Percentiles rank a stretch among this genome's conserved stretches.
These are phyloP conservation scores for Debaryomyces subglobosus DNA, from an alignment of 1,139 yeast species.

Conservation along the genomic window DNA sequence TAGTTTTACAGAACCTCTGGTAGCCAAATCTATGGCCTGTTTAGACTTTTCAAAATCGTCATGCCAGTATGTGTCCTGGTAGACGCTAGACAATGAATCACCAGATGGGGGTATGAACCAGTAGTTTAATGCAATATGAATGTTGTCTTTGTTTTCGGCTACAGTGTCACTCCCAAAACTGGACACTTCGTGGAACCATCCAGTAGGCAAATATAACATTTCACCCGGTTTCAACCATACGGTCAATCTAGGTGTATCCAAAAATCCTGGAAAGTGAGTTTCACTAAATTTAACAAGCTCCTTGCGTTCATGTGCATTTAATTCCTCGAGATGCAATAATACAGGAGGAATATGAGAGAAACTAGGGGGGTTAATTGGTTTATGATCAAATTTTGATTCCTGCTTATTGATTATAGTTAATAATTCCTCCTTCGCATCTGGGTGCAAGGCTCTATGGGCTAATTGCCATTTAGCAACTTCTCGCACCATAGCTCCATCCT, in stretches of 20 bases:
- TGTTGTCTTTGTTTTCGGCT: slow-evolving; percentile 22
- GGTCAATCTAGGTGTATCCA: slow-evolving; percentile 40
- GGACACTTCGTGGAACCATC: slow-evolving; percentile 83
- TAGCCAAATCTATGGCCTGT: slow-evolving; percentile 7
- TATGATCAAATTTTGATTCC: slow-evolving; percentile 17
- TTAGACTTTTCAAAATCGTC: slow-evolving; percentile 42
- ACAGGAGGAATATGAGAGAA: slow-evolving; percentile 66
- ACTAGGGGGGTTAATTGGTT: slow-evolving; percentile 62
- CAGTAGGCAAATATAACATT: slow-evolving; percentile 70
- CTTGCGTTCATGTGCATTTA: slow-evolving; percentile 28
- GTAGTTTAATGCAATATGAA: slow-evolving; percentile 68
- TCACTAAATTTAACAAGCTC: slow-evolving; percentile 32
- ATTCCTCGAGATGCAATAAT: slow-evolving; percentile 59
- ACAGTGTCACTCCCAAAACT: slow-evolving; percentile 49
- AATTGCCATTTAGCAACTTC: slow-evolving; percentile 47
- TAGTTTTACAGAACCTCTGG: neutral
- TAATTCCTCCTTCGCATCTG: slow-evolving; percentile 12
- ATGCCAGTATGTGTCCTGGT: slow-evolving; percentile 53
- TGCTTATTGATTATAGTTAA: slow-evolving; percentile 18
- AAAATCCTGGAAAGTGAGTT: slow-evolving; percentile 50
- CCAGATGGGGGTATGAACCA: slow-evolving; percentile 73
- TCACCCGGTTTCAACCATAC: slow-evolving; percentile 63
- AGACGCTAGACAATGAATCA: slow-evolving; percentile 30
- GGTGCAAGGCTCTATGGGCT: slow-evolving; percentile 14
- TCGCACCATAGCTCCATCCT: slow-evolving; percentile 61